Percentiles rank a stretch among this genome's conserved stretches.
These are phyloP conservation scores for Pleurotus platypus DNA, from an alignment of 768 basidiomycete genomes.

Conservation along the genomic window DNA sequence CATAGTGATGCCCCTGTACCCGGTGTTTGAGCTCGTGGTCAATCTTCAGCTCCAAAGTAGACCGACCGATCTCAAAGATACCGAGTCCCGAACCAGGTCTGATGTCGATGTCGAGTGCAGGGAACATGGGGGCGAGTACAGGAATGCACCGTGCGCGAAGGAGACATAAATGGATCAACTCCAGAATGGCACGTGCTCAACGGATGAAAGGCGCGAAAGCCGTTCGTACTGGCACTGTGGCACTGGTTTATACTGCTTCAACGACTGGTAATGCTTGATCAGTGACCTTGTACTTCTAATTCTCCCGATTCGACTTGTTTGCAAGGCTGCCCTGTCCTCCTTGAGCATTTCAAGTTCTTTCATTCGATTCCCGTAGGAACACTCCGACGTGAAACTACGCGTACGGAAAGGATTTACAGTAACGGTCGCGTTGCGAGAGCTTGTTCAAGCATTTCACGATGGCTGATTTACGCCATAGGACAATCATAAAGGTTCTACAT, in stretches of 20 bases:
- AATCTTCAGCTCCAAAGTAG: neutral
- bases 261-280: too few relatives aligned
- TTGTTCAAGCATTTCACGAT: conserved; percentile 19
- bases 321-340: too few relatives aligned
- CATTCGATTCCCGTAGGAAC: too few relatives aligned
- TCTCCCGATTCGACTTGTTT: too few relatives aligned
- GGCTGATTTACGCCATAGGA: conserved; percentile 44
- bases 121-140: conserved; percentile 42
- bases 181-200: too few relatives aligned
- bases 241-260: too few relatives aligned
- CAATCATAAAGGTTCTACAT: conserved; percentile 41
- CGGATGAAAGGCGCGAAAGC: too few relatives aligned
- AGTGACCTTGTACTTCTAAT: neutral
- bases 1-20: conserved; percentile 70
- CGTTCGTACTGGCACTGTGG: too few relatives aligned
- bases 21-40: conserved; percentile 6
- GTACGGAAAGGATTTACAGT: too few relatives aligned
- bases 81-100: conserved; percentile 75
- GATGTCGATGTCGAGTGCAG: conserved; percentile 71
- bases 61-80: conserved; percentile 69
- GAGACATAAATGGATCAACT: neutral
- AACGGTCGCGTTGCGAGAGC: neutral
- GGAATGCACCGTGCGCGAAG: neutral
- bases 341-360: too few relatives aligned
- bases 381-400: too few relatives aligned